Evolutionary conservation across 495 filamentous ascomycete genomes (phyloP).

Genomic region (Penicillium goetzii): DNA sequence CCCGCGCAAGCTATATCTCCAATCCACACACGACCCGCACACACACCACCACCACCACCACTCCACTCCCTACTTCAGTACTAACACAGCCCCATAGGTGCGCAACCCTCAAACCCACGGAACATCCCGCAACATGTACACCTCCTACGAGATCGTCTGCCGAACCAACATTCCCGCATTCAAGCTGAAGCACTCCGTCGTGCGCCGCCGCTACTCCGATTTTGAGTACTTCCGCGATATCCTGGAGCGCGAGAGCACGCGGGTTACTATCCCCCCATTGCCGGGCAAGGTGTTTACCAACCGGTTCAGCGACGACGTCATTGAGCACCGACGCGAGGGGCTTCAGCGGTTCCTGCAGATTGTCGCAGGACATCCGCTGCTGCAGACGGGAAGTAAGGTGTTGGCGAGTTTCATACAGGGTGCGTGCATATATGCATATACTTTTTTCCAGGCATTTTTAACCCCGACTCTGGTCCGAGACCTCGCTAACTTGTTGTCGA

Average conservation of each 20-base stretch:
- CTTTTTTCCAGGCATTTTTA: not conserved
- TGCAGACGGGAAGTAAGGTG: conserved; percentile 98
- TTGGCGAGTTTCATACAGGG: conserved; percentile 95
- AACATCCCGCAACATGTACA: conserved; percentile 94
- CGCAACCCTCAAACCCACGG: conserved; percentile 94
- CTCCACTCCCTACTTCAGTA: conserved; percentile 7
- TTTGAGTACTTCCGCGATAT: conserved; percentile 99
- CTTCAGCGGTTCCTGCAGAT: conserved; percentile 97
- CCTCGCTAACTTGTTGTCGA: conserved; percentile 11
- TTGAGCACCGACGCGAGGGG: conserved; percentile 90
- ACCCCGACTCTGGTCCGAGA: not conserved
- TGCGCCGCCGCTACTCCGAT: conserved; percentile 93
- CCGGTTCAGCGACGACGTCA: conserved; percentile 97
- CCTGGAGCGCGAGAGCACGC: conserved; percentile 88
- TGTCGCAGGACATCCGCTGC: conserved; percentile 90
- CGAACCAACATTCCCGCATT: conserved; percentile 98
- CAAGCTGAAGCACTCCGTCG: conserved; percentile 83
- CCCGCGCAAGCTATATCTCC: conserved; percentile 8
- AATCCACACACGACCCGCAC: conserved; percentile 3
- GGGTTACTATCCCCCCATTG: conserved; percentile 93
- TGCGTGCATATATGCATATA: conserved; percentile 54
- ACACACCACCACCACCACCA: not conserved
- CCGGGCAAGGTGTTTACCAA: conserved; percentile 99
- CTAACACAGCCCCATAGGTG: conserved; percentile 59
- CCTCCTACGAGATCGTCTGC: conserved; percentile 96